These are phyloP conservation scores for Camelina hispida DNA, from an alignment of 345 rosid genomes.

Conservation along the genomic window DNA sequence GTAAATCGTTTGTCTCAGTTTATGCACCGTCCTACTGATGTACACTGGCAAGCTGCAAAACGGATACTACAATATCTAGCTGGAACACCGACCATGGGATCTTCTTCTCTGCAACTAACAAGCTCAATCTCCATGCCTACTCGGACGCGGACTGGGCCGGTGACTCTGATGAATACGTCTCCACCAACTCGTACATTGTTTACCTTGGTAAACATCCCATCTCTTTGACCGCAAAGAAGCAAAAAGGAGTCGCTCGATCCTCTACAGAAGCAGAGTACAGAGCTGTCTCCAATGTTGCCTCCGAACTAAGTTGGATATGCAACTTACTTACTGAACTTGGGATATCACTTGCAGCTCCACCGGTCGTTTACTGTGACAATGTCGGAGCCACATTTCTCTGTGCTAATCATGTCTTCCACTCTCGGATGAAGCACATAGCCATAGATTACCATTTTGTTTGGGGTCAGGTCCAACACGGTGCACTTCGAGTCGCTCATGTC, in stretches of 20 bases:
- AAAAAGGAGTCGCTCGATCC: neutral
- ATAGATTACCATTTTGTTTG: neutral
- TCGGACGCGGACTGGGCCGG: no score
- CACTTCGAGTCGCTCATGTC: neutral
- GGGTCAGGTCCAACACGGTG: neutral
- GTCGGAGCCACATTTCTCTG: neutral
- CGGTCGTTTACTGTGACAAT: neutral
- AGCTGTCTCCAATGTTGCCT: neutral
- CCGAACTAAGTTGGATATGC: neutral
- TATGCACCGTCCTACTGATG: no score
- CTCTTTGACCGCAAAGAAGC: no score
- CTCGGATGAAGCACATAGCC: neutral
- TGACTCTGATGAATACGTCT: no score
- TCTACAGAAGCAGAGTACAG: neutral
- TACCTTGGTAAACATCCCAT: no score
- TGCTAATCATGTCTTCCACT: neutral
- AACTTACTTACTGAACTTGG: neutral
- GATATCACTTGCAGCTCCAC: neutral
- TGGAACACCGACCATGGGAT: no score
- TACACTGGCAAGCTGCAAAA: no score
- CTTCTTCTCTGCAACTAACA: no score
- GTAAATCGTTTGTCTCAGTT: no score
- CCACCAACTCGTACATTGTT: no score
- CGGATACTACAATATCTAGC: no score
- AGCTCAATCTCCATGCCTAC: no score